Evolutionary conservation across 108 stramenopile species (phyloP), one percentile per base, ranked within the genome.

Genomic region (Epithemia pelagica): DNA sequence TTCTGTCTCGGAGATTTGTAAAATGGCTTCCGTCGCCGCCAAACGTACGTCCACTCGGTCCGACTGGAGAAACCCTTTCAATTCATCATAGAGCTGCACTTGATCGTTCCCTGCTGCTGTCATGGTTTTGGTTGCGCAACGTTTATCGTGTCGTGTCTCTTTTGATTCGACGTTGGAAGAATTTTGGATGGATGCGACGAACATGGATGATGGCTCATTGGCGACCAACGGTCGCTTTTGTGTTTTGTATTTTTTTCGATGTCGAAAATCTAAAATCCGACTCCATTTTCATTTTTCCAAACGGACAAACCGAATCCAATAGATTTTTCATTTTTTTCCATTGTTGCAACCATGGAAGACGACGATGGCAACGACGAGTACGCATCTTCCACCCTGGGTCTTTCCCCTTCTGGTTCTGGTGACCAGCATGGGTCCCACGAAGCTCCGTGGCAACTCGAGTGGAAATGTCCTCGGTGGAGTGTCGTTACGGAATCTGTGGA

Each of bases 281-380:
- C n/a, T n/a, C n/a, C n/a, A n/a, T n/a, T n/a, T n/a, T n/a, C n/a
- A n/a, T n/a, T n/a, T n/a, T n/a, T n/a, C n/a, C n/a, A n/a, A n/a
- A n/a, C n/a, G n/a, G n/a, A n/a, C n/a, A n/a, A n/a, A n/a, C n/a
- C n/a, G n/a, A n/a, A n/a, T n/a, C n/a, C n/a, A n/a, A n/a, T n/a
- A n/a, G n/a, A n/a, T n/a, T n/a, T n/a, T n/a, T n/a, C n/a, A n/a
- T n/a, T n/a, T n/a, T n/a, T n/a, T n/a, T n/a, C n/a, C n/a, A n/a
- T n/a, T n/a, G n/a, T n/a, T 30, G 52, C 64, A 27, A 52, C 78
- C 21, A 26, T 33, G n/a, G 69, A 32, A 18, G 58, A 72, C 28
- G 61, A 59, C 24, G 69, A 58, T 2, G 65, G n/a, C 15, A 72
- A 33, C 1, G 77, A 82, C 26, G 82, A 88, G 8, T 95, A 94